Evolutionary conservation across 2,329 filamentous ascomycete genomes (phyloP).

Genomic region (Alternaria solani): DNA sequence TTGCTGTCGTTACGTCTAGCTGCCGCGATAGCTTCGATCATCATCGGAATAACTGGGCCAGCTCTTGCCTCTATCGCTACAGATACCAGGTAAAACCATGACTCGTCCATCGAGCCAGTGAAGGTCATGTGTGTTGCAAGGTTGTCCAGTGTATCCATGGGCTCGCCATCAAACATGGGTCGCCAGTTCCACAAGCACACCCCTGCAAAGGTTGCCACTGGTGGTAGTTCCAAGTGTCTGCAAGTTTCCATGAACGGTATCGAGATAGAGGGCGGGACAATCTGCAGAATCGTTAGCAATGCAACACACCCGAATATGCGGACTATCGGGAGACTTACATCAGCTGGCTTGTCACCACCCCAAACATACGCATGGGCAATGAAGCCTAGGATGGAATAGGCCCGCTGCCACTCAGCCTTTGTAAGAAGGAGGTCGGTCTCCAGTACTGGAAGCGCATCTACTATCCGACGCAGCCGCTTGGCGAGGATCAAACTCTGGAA

Average conservation of each 20-base stretch:
- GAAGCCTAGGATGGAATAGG: constrained; percentile 80
- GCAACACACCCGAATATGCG: constrained; percentile 3
- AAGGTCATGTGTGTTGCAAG: constrained; percentile 88
- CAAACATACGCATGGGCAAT: constrained; percentile 88
- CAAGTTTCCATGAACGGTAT: constrained; percentile 82
- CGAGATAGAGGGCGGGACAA: constrained; percentile 80
- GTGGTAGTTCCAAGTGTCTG: constrained; percentile 80
- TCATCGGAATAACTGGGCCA: constrained; percentile 84
- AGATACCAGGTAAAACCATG: constrained; percentile 97
- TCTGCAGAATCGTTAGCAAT: constrained; percentile 49
- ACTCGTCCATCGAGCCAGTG: constrained; percentile 93
- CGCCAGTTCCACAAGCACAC: constrained; percentile 97
- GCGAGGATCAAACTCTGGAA: constrained; percentile 87
- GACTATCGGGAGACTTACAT: constrained; percentile 60
- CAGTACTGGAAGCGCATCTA: constrained; percentile 83
- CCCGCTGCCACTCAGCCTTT: constrained; percentile 89
- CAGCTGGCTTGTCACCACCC: constrained; percentile 77
- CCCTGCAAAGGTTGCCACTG: constrained; percentile 92
- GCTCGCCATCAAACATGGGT: constrained; percentile 84
- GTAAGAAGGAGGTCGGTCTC: constrained; percentile 82
- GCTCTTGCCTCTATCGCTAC: constrained; percentile 95
- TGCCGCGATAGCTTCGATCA: constrained; percentile 86
- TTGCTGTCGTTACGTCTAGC: constrained; percentile 73
- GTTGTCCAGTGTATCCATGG: constrained; percentile 84
- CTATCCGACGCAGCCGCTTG: constrained; percentile 78